These are phyloP conservation scores for Nannizzia gypsea DNA, from an alignment of 2,329 filamentous ascomycete genomes.

Conservation along the genomic window DNA sequence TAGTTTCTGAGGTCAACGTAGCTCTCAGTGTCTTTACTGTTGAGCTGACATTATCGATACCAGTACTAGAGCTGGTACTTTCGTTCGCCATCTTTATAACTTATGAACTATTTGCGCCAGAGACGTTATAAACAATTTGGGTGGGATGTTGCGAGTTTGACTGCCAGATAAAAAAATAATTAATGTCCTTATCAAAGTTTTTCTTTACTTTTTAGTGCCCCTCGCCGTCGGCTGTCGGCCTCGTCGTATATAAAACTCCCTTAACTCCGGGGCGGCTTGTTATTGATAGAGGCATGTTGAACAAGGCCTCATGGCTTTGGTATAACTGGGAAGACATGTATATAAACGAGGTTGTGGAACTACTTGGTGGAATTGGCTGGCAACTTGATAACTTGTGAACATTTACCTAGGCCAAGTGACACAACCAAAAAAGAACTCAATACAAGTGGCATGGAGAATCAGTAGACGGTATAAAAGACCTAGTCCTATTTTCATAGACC, in stretches of 20 bases:
- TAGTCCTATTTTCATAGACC: too few species aligned
- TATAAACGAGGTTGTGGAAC: too few species aligned
- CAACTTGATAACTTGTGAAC: too few species aligned
- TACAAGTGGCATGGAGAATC: too few species aligned
- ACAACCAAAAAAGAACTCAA: too few species aligned
- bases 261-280: neutral
- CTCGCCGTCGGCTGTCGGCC: neutral
- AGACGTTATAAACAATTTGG: neutral
- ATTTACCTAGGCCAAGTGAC: too few species aligned
- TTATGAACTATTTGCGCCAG: neutral
- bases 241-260: neutral
- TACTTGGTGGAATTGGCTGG: too few species aligned
- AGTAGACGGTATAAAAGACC: too few species aligned
- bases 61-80: neutral
- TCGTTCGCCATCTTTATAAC: neutral
- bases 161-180: neutral
- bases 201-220: neutral
- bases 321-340: too few species aligned
- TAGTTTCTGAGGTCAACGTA: conserved; percentile 66
- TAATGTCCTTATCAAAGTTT: neutral
- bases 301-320: neutral
- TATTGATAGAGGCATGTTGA: neutral
- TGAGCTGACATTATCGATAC: neutral
- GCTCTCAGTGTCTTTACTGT: conserved; percentile 44
- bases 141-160: neutral